Evolutionary conservation across 2,329 filamentous ascomycete species (phyloP).

Genomic region (Aspergillus uvarum): DNA sequence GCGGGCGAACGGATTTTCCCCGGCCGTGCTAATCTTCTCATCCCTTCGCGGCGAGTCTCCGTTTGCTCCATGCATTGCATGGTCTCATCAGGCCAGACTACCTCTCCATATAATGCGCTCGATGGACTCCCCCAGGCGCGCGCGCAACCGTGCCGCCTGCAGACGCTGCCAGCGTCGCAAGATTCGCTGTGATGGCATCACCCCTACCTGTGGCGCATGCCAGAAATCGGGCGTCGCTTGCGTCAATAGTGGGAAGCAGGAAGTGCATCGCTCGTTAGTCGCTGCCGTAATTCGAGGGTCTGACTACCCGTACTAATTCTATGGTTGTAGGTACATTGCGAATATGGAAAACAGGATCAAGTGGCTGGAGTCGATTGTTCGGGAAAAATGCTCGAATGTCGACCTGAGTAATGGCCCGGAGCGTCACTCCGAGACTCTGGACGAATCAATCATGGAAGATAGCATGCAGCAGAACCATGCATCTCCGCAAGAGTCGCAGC

Average conservation of each 20-base stretch:
- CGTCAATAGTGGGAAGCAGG: conserved; percentile 47
- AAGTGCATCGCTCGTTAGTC: conserved; percentile 45
- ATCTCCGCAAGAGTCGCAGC: neutral
- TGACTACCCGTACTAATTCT: too few species aligned
- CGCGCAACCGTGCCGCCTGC: conserved; percentile 35
- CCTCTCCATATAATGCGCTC: too few species aligned
- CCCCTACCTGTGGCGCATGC: conserved; percentile 47
- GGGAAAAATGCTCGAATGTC: conserved; percentile 44
- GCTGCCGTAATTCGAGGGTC: neutral
- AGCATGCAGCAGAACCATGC: neutral
- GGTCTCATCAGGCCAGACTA: too few species aligned
- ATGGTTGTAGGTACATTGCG: conserved; percentile 32
- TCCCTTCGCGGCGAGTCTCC: neutral
- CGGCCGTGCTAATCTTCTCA: neutral
- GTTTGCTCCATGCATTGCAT: neutral
- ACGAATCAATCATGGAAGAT: neutral
- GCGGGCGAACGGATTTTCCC: neutral
- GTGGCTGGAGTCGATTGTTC: conserved; percentile 51
- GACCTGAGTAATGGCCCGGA: conserved; percentile 35
- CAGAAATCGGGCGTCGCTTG: conserved; percentile 45
- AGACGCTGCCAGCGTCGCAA: conserved; percentile 51
- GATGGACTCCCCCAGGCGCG: conserved; percentile 30
- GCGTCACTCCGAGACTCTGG: conserved; percentile 2
- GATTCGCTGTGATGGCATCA: conserved; percentile 50
- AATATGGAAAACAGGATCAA: conserved; percentile 44